A percentile compares a stretch with the other conserved stretches of the same genome.
Evolutionary conservation across 805 yeast genomes (phyloP).

Genomic region (Wickerhamiella azyma): DNA sequence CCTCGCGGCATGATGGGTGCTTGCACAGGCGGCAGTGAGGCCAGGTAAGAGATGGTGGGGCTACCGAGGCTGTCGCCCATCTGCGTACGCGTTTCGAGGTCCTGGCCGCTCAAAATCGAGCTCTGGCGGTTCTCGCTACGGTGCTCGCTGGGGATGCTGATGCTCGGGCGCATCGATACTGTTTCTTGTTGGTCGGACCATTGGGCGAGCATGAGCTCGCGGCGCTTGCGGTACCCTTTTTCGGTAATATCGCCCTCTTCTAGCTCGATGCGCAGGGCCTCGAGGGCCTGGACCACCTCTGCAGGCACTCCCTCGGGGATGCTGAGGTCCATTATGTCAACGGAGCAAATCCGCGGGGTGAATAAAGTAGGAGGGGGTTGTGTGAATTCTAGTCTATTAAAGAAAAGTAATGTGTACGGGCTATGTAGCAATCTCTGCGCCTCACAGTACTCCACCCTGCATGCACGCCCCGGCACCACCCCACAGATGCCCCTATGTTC

Average conservation of each 20-base stretch:
- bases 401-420: no score
- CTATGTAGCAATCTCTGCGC: no score
- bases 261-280: constrained; percentile 18
- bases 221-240: constrained; percentile 54
- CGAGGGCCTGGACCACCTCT: constrained; percentile 17
- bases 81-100: no score
- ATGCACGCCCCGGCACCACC: no score
- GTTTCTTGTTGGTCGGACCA: constrained; percentile 6
- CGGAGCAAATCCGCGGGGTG: background rate
- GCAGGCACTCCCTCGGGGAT: constrained; percentile 22
- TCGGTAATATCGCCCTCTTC: constrained; percentile 58
- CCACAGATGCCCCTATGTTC: no score
- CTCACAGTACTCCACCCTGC: no score
- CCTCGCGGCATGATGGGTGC: constrained; percentile 21
- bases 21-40: constrained; percentile 12
- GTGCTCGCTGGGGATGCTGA: background rate
- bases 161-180: background rate
- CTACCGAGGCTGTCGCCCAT: background rate
- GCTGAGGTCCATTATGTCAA: constrained; percentile 14
- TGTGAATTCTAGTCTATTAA: no score
- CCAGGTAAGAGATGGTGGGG: constrained; percentile 4
- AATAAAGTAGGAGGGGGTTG: no score
- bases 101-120: constrained; percentile 3
- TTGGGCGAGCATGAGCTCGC: constrained; percentile 30
- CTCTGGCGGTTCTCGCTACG: background rate